Evolutionary conservation across 495 filamentous ascomycete genomes (phyloP), one percentile per base, ranked within the genome.

Genomic region (Daldinia grandis): DNA sequence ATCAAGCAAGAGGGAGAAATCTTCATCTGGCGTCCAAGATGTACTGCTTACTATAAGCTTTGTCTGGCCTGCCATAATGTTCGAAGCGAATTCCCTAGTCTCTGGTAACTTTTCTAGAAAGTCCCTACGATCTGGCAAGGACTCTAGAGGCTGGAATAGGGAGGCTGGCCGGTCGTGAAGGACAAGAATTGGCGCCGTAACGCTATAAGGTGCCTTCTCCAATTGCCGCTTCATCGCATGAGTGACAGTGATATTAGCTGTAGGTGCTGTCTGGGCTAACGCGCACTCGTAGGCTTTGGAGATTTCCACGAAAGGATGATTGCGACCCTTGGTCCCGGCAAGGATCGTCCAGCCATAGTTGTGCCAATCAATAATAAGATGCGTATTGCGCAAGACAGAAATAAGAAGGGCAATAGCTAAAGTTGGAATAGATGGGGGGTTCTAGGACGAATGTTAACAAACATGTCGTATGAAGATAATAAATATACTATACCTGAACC

Each of bases 291-390:
- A 97, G 74, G 87, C 83, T 53, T 87, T 87, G 2, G 93, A 91
- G 19, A 95, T 73, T 59, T 71, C 81, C 15, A 98, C 94, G 7
- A 98, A 84, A 0, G 92, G 92, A 76, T 97, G 95, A 62, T 49
- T 85, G 78, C 40, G 89, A 75, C 81, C 92, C 87, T 75, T 92
- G 72, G 71, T 84, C 42, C 79, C 78, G 24, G 92, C 88, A 4
- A 99, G 88, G 64, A 98, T 95, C n/a, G 92, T 94, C 84, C 93
- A 97, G 67, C 95, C 95, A 79, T 97, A 97, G 78, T 99, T 99
- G 82, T 99, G 95, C 95, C 95, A 99, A 80, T 99, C 95, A 62
- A 98, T 93, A 37, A 98, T 84, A 2, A 98, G 87, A 62, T 85
- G 86, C 25, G 92, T 95, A 64, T 92, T 89, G 42, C 96, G 92